phyloP scores from a whole-genome alignment of 495 filamentous ascomycete species.

The Elasticomyces elasticus region DNA sequence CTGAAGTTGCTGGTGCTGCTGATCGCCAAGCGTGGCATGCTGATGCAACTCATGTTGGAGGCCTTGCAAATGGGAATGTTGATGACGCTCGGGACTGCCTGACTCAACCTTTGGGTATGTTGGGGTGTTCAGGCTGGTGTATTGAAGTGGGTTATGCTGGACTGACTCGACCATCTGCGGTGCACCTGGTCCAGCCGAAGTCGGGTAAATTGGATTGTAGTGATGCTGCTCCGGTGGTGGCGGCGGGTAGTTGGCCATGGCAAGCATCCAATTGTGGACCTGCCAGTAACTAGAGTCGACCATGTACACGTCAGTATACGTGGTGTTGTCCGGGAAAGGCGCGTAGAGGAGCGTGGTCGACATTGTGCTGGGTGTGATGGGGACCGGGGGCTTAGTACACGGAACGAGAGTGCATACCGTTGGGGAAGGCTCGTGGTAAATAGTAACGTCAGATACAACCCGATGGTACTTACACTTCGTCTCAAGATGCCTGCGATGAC shows the following conservation, averaged over 20 bases:
- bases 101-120: constrained; percentile 20
- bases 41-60: constrained; percentile 10
- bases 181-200: constrained; percentile 9
- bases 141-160: constrained; percentile 9
- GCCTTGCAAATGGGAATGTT: constrained; percentile 2
- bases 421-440: background rate
- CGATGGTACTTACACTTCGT: background rate
- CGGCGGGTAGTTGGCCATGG: constrained; percentile 22
- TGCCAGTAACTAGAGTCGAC: constrained; percentile 9
- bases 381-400: no score
- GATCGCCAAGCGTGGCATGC: constrained; percentile 8
- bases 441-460: background rate
- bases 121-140: constrained; percentile 11
- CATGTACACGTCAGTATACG: background rate
- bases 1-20: constrained; percentile 12
- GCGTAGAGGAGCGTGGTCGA: background rate
- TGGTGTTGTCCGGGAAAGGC: background rate
- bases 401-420: background rate
- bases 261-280: constrained; percentile 20
- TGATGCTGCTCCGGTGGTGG: constrained; percentile 18
- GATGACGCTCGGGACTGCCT: background rate
- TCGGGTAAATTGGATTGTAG: constrained; percentile 19
- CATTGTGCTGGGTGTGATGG: background rate
- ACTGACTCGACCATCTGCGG: constrained; percentile 13
- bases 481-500: background rate